Conservation (phyloP, 805 yeast genomes). For the Zygosaccharomyces bailii region DNA sequence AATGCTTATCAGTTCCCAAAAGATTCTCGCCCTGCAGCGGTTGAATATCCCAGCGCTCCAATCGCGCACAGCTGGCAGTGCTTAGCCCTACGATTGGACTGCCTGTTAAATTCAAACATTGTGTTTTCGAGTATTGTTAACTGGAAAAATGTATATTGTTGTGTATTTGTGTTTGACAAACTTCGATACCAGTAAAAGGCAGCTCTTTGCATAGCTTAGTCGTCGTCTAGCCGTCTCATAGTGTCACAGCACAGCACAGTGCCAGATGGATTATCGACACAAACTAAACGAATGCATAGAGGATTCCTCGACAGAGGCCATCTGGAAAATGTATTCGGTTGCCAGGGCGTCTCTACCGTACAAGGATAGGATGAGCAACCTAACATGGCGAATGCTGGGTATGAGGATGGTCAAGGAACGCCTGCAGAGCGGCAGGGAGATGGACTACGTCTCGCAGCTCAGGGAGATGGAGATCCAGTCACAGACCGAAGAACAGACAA, state of each 20-base stretch:
- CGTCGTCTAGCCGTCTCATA: neutral
- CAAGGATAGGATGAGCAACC: slow-evolving; percentile 71
- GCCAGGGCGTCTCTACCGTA: slow-evolving; percentile 76
- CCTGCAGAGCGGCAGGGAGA: slow-evolving; percentile 6
- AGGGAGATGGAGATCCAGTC: slow-evolving; percentile 14
- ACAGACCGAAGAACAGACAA: slow-evolving; percentile 4
- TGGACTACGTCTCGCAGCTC: slow-evolving; percentile 12
- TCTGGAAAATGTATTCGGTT: slow-evolving; percentile 80
- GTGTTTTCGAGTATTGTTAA: no score
- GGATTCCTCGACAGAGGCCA: slow-evolving; percentile 45
- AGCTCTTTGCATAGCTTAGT: no score
- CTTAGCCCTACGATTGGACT: neutral
- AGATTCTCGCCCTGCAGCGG: neutral
- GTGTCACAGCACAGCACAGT: neutral
- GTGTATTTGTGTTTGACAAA: neutral
- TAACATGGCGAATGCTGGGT: slow-evolving; percentile 86
- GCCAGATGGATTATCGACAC: slow-evolving; percentile 7
- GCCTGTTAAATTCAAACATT: neutral
- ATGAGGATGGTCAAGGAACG: slow-evolving; percentile 34
- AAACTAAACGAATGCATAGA: slow-evolving; percentile 31
- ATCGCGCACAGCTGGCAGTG: neutral
- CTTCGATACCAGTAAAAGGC: no score
- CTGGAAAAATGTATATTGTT: no score
- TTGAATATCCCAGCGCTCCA: neutral
- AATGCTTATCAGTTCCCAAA: neutral